Base-by-base conservation (phyloP, 305 asterid genomes). In the Plantago coronopus region DNA sequence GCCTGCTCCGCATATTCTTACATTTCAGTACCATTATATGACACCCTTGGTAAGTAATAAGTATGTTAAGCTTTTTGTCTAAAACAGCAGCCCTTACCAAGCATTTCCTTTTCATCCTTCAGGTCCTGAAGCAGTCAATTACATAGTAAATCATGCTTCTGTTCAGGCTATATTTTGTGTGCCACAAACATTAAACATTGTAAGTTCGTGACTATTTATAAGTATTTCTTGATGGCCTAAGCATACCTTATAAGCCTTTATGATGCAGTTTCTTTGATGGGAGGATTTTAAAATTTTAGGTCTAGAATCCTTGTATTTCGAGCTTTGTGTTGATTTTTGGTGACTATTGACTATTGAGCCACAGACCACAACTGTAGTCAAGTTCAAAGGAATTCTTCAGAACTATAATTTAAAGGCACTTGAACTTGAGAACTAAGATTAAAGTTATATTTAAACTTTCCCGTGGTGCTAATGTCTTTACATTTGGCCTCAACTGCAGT, bases 121-220 rank as follows among this genome's bases (percentile, higher is more conserved):
- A 85, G 94, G 95, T 72, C 88, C 88, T 20, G 88, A 83, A 16
- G 88, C 90, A 50, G 90, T 85, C 54, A 81, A 78, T 62, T 85
- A 76, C 71, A 77, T 85, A 47, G 82, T 77, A 60, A 79, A 85
- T 71, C 95, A 83, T 67, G 83, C 88, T 29, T 69, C 78, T 47
- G 48, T 76, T 68, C 72, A 66, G 81, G 84, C 86, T 23, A 70
- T 85, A 74, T 83, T 83, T 61, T 83, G 95, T 61, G 80, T 69
- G 44, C 78, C 84, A 22, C 76, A 81, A 62, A 79, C 88, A 2
- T 67, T 79, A 46, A 60, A 75, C 23, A 71, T 49, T 54, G 94
- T 85, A 62, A 78, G 90, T 59, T 68, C 42, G 46, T 15, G 25
- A 40, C 16, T 18, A 19, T 61, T 15, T 7, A 5, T 20, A 19